Evolutionary conservation across 176 grass and related monocot species (phyloP), one percentile per base, ranked within the genome.

Genomic region (Thinopyrum elongatum): DNA sequence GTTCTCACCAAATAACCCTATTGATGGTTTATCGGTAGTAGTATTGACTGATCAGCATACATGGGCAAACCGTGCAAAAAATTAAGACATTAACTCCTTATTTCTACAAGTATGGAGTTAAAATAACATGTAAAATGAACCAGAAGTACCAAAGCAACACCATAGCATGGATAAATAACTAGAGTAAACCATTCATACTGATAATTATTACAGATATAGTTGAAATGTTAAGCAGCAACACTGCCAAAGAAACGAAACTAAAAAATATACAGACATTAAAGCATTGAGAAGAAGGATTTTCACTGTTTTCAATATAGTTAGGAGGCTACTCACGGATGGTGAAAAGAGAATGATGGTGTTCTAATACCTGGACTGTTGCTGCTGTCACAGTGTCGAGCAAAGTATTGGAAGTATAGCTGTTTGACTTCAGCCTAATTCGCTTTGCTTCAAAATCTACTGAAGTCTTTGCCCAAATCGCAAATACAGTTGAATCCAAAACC

Each of bases 381-480:
- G 97, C 97, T 65, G 94, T 99, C 6, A 99, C 90, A 65, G 77
- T 96, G 73, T 99, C 97, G 69, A 99, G 97, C 88, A 99, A 89
- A 77, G 86, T 93, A 67, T 87, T 91, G 33, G 97, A 91, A 57
- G 90, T 99, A 79, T 99, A 93, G 82, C 94, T 94, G 77, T 86
- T 99, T 77, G 94, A 99, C 47, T 99, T 93, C 65, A 99, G 76
- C 82, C 97, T 93, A 91, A 99, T 99, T 57, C 92, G 36, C 88
- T 90, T 96, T 86, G 92, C 41, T 36, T 96, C 94, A 53, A 81
- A 42, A 70, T 99, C 97, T 26, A 99, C 94, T 30, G 97, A 88
- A 29, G 87, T 99, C 60, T 94, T 99, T 5, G 97, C 95, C 97
- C 97, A 99, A 80, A 99, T 94, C 59, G 92, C 85, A 91, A 99